Evolutionary conservation across 2,329 filamentous ascomycete species (phyloP).

Genomic region (Ophiostoma sp.): DNA sequence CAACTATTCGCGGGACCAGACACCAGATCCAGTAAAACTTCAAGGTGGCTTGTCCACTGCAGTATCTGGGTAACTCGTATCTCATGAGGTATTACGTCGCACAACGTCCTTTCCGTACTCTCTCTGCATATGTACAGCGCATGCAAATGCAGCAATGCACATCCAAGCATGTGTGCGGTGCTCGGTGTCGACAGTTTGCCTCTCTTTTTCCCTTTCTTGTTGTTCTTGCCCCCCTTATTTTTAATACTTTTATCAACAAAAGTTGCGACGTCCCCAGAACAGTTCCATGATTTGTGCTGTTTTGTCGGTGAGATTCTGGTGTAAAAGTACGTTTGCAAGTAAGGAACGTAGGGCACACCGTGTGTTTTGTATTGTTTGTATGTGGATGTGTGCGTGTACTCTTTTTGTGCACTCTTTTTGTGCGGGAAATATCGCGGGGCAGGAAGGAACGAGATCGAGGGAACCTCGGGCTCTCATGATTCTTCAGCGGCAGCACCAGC

Average conservation of each 20-base stretch:
- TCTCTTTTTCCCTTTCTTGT: too few relatives aligned
- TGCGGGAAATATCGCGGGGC: not conserved
- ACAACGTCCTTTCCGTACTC: not conserved
- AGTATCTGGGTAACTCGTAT: not conserved
- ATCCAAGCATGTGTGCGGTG: too few relatives aligned
- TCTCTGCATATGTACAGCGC: too few relatives aligned
- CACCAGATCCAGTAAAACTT: too few relatives aligned
- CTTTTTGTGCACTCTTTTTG: not conserved
- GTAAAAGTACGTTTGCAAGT: not conserved
- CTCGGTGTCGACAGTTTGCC: too few relatives aligned
- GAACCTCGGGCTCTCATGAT: not conserved
- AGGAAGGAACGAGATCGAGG: too few relatives aligned
- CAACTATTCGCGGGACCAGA: not conserved
- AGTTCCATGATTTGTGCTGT: not conserved
- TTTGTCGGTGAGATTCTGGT: not conserved
- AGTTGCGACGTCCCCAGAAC: too few relatives aligned
- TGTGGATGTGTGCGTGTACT: not conserved
- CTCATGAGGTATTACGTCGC: not conserved
- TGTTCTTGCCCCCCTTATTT: too few relatives aligned
- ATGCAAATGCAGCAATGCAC: not conserved
- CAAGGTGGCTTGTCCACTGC: not conserved
- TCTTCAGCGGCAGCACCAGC: not conserved
- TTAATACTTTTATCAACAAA: too few relatives aligned
- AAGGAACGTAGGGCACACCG: not conserved
- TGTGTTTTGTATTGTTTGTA: not conserved